Base-by-base conservation (phyloP, 2,329 filamentous ascomycete genomes). In the Dothideomycetidae sp. region DNA sequence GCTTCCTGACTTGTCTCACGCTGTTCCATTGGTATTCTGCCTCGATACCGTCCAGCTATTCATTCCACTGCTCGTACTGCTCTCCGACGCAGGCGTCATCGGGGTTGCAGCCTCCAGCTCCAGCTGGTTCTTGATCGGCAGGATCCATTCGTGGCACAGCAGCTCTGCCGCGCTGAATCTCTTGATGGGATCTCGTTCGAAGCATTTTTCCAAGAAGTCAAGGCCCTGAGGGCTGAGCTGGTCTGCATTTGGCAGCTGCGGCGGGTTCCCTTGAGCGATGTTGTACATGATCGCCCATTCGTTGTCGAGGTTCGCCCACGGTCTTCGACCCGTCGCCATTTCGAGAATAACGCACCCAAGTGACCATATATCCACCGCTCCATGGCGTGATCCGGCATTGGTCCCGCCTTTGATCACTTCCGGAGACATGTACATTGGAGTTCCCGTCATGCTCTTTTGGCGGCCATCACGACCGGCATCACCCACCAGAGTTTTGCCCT, bases 241-340 rank as follows among this genome's bases (percentile, higher is more conserved):
- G 36, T 96, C 88, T 1, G 66, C 56, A 1, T 73, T 69, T 2
- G 90, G 90, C 39, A 94, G 68, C 54, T 84, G 79, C 4, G 90
- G 90, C 33, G 85, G 81, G 50, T 94, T 93, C 46, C 90, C 90
- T 55, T 93, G 88, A 1, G 90, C 90, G 53, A 98, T 98, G 64
- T 96, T 96, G 70, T 94, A 98, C 90, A 98, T 98, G 63, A 98
- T 96, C 29, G 90, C 90, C 85, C 86, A 98, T 59, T 98, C 90
- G 55, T 98, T 98, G 63, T 98, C 90, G 32, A 96, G 75, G 46
- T 79, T 84, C 16, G 85, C 84, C 90, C 90, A 98, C 1, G 90
- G 90, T 11, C 88, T 76, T 44, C 85, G 75, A 13, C 90, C 90
- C 0, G 90, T 98, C 3, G 84, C 84, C 88, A 98, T 96, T 59